A percentile compares a stretch with the other conserved stretches of the same genome.
These are phyloP conservation scores for Amylostereum chailletii DNA, from an alignment of 1,284 basidiomycete species.

Conservation along the genomic window DNA sequence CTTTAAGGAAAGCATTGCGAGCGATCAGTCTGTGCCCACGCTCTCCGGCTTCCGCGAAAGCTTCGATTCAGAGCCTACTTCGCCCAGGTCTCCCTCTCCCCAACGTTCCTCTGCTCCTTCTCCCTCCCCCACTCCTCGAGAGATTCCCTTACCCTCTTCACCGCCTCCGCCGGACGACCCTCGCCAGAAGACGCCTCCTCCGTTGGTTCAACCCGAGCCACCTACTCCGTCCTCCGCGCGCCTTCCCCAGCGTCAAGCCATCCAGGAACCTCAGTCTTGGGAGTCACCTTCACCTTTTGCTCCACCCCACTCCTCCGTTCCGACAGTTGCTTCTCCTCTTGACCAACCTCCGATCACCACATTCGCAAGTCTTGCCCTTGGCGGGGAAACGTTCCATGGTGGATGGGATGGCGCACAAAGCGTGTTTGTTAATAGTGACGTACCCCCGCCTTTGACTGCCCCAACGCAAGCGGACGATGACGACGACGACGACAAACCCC, in stretches of 20 bases:
- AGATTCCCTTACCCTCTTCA: slow-evolving; percentile 1
- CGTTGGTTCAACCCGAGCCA: slow-evolving; percentile 13
- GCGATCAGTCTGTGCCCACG: slow-evolving; percentile 10
- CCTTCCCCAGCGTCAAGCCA: slow-evolving; percentile 15
- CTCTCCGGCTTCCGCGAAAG: slow-evolving; percentile 24
- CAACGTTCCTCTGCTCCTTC: slow-evolving; percentile 18
- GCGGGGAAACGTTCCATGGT: slow-evolving; percentile 50
- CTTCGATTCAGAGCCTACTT: slow-evolving; percentile 14
- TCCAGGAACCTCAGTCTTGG: slow-evolving; percentile 9
- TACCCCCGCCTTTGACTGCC: slow-evolving; percentile 5
- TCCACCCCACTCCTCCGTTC: slow-evolving; percentile 15
- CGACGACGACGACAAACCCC: slow-evolving; percentile 67
- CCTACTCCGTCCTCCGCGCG: slow-evolving; percentile 15
- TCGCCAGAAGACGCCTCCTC: slow-evolving; percentile 1
- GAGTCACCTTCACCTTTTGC: slow-evolving; percentile 14
- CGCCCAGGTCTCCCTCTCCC: slow-evolving; percentile 19
- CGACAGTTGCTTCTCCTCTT: slow-evolving; percentile 39
- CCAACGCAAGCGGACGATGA: slow-evolving; percentile 43
- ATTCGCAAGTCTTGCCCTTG: slow-evolving; percentile 51
- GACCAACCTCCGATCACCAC: slow-evolving; percentile 33
- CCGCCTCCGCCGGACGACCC: slow-evolving; percentile 4
- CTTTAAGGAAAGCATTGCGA: slow-evolving; percentile 3
- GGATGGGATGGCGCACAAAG: slow-evolving; percentile 41
- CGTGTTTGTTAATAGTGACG: slow-evolving; percentile 13
- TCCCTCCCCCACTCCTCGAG: slow-evolving; percentile 8